Conservation (phyloP, 2,329 filamentous ascomycete genomes). For the Fonsecaea pugnacius region DNA sequence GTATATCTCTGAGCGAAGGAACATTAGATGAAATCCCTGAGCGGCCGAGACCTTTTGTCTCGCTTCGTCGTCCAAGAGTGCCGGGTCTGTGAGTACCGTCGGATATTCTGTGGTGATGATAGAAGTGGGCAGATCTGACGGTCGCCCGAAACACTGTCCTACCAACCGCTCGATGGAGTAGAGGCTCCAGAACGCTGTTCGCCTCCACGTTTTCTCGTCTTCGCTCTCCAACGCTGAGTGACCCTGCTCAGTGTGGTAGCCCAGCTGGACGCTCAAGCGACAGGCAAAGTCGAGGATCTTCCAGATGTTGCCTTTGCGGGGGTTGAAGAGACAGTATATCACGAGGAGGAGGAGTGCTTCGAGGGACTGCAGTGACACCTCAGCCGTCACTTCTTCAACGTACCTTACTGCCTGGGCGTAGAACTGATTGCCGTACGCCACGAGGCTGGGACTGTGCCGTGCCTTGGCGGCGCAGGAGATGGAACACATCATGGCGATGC, state of each 20-base stretch:
- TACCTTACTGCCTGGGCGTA: conserved; percentile 15
- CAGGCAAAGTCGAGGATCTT: conserved; percentile 18
- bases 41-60: conserved; percentile 7
- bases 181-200: conserved; percentile 17
- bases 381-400: conserved; percentile 16
- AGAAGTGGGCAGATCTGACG: conserved; percentile 15
- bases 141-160: conserved; percentile 18
- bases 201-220: conserved; percentile 8
- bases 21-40: conserved; percentile 13
- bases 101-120: conserved; percentile 20
- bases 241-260: conserved; percentile 14
- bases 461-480: conserved; percentile 8
- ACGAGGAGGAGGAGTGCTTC: conserved; percentile 15
- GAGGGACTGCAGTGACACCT: conserved; percentile 15
- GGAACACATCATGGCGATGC: conserved; percentile 15
- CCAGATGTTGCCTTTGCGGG: conserved; percentile 20
- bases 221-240: conserved; percentile 8
- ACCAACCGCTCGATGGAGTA: conserved; percentile 17
- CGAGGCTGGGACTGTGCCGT: conserved; percentile 15
- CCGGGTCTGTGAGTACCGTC: neutral
- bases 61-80: conserved; percentile 6
- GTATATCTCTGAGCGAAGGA: conserved; percentile 12
- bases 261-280: conserved; percentile 12
- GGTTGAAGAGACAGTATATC: conserved; percentile 18
- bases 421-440: conserved; percentile 13